Conservation (phyloP, 305 asterid species). For the Fraxinus xanthoxyloides region DNA sequence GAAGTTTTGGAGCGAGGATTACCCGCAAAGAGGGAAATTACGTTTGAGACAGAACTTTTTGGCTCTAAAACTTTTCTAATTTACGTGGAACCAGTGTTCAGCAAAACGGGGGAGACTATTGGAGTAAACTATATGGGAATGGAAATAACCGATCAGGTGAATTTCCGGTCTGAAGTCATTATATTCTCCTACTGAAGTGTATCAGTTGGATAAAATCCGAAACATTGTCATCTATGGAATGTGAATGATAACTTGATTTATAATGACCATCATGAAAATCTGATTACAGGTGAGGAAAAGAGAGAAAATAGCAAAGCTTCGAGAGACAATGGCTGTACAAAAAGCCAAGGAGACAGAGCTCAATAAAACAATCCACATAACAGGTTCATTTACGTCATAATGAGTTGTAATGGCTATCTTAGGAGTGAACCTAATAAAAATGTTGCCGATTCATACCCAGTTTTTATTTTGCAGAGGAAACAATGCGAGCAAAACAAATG, state of each 20-base stretch:
- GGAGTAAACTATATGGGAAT: constrained; percentile 97
- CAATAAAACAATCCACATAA: constrained; percentile 83
- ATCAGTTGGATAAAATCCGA: background rate
- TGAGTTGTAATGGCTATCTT: background rate
- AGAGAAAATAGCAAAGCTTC: constrained; percentile 78
- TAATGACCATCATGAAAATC: background rate
- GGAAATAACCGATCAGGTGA: constrained; percentile 91
- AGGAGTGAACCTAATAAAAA: background rate
- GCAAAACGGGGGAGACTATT: constrained; percentile 78
- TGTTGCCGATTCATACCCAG: background rate
- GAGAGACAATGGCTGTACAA: constrained; percentile 92
- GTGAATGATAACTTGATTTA: background rate
- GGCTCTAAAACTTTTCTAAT: constrained; percentile 75
- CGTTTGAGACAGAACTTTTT: constrained; percentile 78
- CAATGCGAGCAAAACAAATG: constrained; percentile 96
- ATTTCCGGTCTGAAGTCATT: background rate
- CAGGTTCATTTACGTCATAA: constrained; percentile 42
- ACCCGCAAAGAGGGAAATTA: constrained; percentile 89
- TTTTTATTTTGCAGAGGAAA: constrained; percentile 62
- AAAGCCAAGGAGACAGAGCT: constrained; percentile 94
- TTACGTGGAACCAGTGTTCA: constrained; percentile 76
- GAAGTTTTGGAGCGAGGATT: constrained; percentile 79
- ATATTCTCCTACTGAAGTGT: background rate
- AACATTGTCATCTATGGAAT: background rate
- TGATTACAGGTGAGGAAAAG: constrained; percentile 62